A percentile compares a stretch with the other conserved stretches of the same genome.
Conservation (phyloP, 75 land plant genomes). For the Larix kaempferi region DNA sequence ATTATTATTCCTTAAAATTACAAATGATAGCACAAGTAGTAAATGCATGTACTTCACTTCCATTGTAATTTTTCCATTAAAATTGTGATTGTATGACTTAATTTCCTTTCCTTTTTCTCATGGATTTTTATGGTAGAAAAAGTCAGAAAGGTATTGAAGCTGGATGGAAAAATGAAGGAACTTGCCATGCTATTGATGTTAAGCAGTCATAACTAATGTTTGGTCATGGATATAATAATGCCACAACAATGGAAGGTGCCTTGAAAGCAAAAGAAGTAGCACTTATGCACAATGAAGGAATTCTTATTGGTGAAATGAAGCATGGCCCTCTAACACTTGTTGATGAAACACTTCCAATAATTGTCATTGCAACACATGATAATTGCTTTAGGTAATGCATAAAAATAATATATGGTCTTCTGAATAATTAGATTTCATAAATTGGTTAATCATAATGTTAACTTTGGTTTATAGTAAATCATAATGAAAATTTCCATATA, state of each 20-base stretch:
- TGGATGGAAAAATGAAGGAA: slow-evolving; percentile 83
- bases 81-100: too few relatives aligned
- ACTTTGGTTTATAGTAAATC: not conserved
- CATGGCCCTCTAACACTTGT: slow-evolving; percentile 75
- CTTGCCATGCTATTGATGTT: slow-evolving; percentile 71
- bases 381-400: too few relatives aligned
- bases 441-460: not conserved
- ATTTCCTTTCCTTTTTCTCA: too few relatives aligned
- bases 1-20: too few relatives aligned
- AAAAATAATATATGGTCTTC: not conserved
- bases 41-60: too few relatives aligned
- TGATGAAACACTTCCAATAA: slow-evolving; percentile 93
- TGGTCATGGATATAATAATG: slow-evolving; percentile 95
- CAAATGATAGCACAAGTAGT: too few relatives aligned
- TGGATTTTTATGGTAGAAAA: too few relatives aligned
- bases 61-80: too few relatives aligned
- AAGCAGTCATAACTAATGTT: slow-evolving; percentile 86
- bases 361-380: slow-evolving; percentile 99
- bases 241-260: slow-evolving; percentile 93
- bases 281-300: not conserved
- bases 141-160: slow-evolving; percentile 76
- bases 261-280: slow-evolving; percentile 93
- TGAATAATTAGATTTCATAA: not conserved
- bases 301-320: too few relatives aligned
- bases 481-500: not conserved